Base-by-base conservation (phyloP, 345 rosid genomes). In the Euphorbia peplus region DNA sequence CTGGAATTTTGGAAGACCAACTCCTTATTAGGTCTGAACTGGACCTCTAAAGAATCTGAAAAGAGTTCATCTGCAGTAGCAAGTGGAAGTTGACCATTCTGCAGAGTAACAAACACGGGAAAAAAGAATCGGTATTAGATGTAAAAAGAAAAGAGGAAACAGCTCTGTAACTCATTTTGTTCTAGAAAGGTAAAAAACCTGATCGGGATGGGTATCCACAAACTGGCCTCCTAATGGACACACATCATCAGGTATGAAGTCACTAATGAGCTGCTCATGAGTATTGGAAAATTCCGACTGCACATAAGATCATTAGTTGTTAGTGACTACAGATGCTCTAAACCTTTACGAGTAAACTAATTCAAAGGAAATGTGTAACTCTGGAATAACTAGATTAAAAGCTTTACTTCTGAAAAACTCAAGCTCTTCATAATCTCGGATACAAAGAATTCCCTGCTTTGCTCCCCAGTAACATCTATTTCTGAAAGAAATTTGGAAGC, bases 201-300 rank as follows among this genome's bases (percentile, higher is more conserved):
- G 83, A 73, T 80, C 80, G 41, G 57, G 50, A 57, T 69, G 78
- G 68, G 83, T 73, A 71, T 84, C 95, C 42, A 72, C 71, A 66
- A 80, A 70, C 57, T 80, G 87, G 74, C 85, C 72, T 76, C 95
- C 97, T 65, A 91, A 66, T 29, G 85, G 96, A 79, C 92, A 91
- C 57, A 80, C 84, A 67, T 91, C 99, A 75, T 91, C 98, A 1
- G 98, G 97, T 68, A 86, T 61, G 76, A 95, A 95, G 68, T 95
- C 93, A 19, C 46, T 78, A 37, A 88, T 83, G 64, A 95, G 82
- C 73, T 87, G 86, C 70, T 85, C 87, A 73, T 66, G 72, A 69
- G 79, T 68, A 67, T 67, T 67, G 42, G 89, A 82, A 76, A 84
- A 64, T 63, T 84, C 89, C 72, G 86, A 53, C 99, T 95, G 83